Base-by-base conservation (phyloP, 352 stramenopile genomes). In the Globisporangium emineosum region DNA sequence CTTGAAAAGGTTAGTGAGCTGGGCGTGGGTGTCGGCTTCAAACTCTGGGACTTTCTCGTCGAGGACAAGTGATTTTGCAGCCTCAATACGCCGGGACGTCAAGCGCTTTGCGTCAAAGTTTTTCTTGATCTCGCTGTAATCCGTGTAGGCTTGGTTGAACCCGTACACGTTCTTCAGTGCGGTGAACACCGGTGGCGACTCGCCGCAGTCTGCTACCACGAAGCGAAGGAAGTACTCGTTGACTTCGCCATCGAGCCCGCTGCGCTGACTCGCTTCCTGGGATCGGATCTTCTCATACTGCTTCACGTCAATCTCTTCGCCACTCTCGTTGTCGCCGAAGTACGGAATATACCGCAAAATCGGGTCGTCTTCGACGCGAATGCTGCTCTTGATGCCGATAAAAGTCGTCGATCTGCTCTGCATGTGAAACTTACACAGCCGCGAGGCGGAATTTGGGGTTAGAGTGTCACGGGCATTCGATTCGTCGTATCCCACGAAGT, bases 271-370 rank as follows among this genome's bases (percentile, higher is more conserved):
- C 3, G 66, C 73, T 35, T 77, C 70, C 45, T 82, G 65, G 49
- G 67, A 59, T 15, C 50, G 65, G 57, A 93, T 72, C 3, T 69
- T 65, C 52, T 91, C 81, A 62, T 94, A 94, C 42, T 82, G 76
- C 49, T 81, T 82, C 32, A 89, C 63, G 35, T 92, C 83, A 33
- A 94, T 94, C 51, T 81, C 79, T 55, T 79, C 86, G 21, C 88
- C 87, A 30, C 81, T 76, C 50, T 97, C 91, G 54, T 97, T 78
- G 68, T 98, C 93, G 21, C 90, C 91, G 70, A 98, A 97, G 71
- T 97, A 98, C 8, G 91, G 93, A 25, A 96, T 78, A 64, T 94
- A 91, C 1, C 86, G 79, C 53, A 98, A 66, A 59, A 94, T 88
- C n/a, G 81, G 76, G 62, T 97, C 87, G 64, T 98, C 93, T 55